These are phyloP conservation scores for Macroventuria anomochaeta DNA, from an alignment of 2,329 filamentous ascomycete species.

Conservation along the genomic window DNA sequence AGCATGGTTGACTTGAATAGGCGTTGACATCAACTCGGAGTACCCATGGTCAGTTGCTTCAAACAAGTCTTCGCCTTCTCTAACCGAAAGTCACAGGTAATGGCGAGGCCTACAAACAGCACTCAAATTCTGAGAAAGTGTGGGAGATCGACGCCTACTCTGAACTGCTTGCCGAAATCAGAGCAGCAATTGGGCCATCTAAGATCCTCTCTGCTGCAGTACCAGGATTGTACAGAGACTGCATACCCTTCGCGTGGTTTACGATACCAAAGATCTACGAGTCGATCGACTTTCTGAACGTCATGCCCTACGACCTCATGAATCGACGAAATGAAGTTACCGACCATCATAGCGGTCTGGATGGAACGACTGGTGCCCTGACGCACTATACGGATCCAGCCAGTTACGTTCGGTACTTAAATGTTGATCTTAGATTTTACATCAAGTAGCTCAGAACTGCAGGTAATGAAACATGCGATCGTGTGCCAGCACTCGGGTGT, in stretches of 20 bases:
- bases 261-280: conserved; percentile 65
- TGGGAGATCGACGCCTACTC: conserved; percentile 70
- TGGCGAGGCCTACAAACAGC: conserved; percentile 69
- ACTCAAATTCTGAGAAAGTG: conserved; percentile 64
- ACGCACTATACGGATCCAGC: conserved; percentile 66
- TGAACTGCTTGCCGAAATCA: conserved; percentile 65
- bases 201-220: conserved; percentile 72
- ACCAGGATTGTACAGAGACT: conserved; percentile 62
- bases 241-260: conserved; percentile 68
- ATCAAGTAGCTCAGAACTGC: conserved; percentile 68
- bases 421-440: conserved; percentile 73
- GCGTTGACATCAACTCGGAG: conserved; percentile 71
- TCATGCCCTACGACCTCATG: conserved; percentile 77
- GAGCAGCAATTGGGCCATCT: conserved; percentile 61
- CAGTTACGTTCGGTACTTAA: conserved; percentile 61
- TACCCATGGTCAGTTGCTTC: conserved; percentile 51
- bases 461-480: conserved; percentile 17
- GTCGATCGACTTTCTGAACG: conserved; percentile 70
- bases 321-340: conserved; percentile 70
- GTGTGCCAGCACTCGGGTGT: conserved; percentile 48
- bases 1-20: neutral
- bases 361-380: conserved; percentile 61
- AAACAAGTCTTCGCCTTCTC: neutral
- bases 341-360: conserved; percentile 69
- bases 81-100: conserved; percentile 57